Evolutionary conservation across 306 rosid genomes (phyloP), one percentile per base, ranked within the genome.

Genomic region (Dryas alaskensis): DNA sequence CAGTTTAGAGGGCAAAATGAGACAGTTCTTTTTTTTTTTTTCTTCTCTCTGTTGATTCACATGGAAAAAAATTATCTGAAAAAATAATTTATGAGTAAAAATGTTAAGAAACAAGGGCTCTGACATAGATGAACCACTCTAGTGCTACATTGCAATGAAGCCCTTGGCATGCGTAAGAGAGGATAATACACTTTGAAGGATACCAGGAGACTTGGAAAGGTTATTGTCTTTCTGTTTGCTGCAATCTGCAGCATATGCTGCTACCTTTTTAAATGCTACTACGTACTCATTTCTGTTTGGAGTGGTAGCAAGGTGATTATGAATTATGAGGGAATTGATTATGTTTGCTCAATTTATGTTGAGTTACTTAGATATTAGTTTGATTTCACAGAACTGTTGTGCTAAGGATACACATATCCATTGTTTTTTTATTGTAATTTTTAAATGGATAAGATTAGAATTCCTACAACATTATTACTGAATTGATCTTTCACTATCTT

Each of bases 401-500:
- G 25, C 8, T 10, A 31, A 31, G 46, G 16, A 73, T 49, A 31
- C 10, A 3, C 60, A 52, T 39, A 44, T 73, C 66, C 48, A 4
- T n/a, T 8, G 0, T 13, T n/a, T 2, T 8, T 25, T 31, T 8
- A 8, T 43, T 6, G 22, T 22, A 22, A 22, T 31, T 31, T 31
- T 31, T 31, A 31, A 31, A 31, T 16, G 4, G 49, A 42, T 3
- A 63, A 43, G 37, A 42, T 3, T 63, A 9, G 9, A 44, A 40
- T 42, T 2, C 13, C 45, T 64, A 1, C 25, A 43, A 64, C 50
- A 64, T 50, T 43, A 43, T 62, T 49, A 27, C 31, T 46, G 10
- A 71, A 45, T 53, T 70, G 42, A 12, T 58, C 8, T 22, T 44
- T 45, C 40, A 2, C 57, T 53, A 48, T 64, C 62, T 70, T 71